These are phyloP conservation scores for Cercospora sp. DNA, from an alignment of 2,329 filamentous ascomycete genomes.

Conservation along the genomic window DNA sequence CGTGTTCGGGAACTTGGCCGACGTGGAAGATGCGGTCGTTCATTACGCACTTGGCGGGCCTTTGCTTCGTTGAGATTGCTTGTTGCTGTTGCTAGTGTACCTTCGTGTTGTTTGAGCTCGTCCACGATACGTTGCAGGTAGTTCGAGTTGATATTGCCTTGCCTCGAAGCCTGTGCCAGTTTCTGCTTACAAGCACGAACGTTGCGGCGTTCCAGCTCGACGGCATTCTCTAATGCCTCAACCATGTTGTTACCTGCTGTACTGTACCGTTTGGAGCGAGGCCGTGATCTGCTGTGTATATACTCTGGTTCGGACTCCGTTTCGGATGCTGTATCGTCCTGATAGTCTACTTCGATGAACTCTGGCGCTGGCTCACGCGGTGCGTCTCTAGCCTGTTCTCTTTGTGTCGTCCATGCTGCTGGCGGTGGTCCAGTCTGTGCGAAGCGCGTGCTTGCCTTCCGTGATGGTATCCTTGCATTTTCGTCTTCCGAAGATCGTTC, in stretches of 20 bases:
- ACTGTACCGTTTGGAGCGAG: conserved; percentile 13
- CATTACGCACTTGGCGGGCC: conserved; percentile 16
- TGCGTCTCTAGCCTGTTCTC: neutral
- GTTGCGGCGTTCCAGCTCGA: conserved; percentile 27
- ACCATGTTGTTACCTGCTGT: conserved; percentile 22
- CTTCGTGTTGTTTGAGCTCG: conserved; percentile 31
- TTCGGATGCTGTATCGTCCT: conserved; percentile 17
- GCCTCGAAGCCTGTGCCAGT: conserved; percentile 32
- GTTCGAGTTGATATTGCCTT: conserved; percentile 25
- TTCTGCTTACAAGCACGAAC: conserved; percentile 30
- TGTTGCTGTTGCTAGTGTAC: conserved; percentile 21
- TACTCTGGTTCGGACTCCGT: conserved; percentile 16
- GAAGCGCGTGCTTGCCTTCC: conserved; percentile 19
- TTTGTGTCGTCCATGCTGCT: neutral
- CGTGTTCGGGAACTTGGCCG: conserved; percentile 17
- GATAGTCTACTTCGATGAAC: conserved; percentile 28
- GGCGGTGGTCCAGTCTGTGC: conserved; percentile 7
- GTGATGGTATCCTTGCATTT: conserved; percentile 10
- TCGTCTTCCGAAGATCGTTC: conserved; percentile 23
- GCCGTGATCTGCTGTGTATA: conserved; percentile 8
- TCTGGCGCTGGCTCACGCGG: conserved; percentile 14
- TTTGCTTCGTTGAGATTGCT: conserved; percentile 21
- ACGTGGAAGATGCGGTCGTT: conserved; percentile 10
- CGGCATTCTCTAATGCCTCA: conserved; percentile 29
- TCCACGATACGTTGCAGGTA: conserved; percentile 32